Evolutionary conservation across 768 basidiomycete genomes (phyloP), one percentile per base, ranked within the genome.

Genomic region (Ramaria rubella): DNA sequence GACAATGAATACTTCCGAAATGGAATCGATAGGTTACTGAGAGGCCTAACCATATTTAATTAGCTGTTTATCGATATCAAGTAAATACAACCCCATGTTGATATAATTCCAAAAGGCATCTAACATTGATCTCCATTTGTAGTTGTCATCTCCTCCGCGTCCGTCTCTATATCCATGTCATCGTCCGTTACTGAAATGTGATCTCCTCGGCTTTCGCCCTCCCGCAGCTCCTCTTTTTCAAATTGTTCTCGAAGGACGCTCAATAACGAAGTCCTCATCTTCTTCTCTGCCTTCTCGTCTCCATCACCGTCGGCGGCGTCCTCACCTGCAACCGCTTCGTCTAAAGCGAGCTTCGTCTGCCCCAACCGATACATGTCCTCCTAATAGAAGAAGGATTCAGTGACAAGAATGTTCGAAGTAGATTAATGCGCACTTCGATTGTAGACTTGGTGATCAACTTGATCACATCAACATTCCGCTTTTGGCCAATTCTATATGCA

Each of bases 401-500:
- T 38, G 15, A 14, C 26, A 6, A 21, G 21, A 17, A 26, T 24
- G 8, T 49, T 3, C 12, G 30, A 15, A 40, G 12, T n/a, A 42
- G 21, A 23, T 38, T 4, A 50, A 29, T 6, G 58, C 65, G 45
- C 53, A 70, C 72, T 59, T 97, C 94, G 58, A 97, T 95, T 1
- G 92, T 94, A 3, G 86, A 89, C 59, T 81, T 85, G 1, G 92
- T 87, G 61, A 98, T 92, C 11, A 98, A 77, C 67, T 95, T 96
- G 66, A 97, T 82, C 6, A 98, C 92, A 30, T 95, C 92, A 9
- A 98, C 95, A 61, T 95, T 86, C 50, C 86, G 83, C 67, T 90
- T 92, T 70, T 96, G 94, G 23, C 93, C 95, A 61, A 99, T 96
- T 26, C 96, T 87, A 70, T 97, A 98, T 24, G 94, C 94, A 31